Percentiles rank a stretch among this genome's conserved stretches.
Evolutionary conservation across 2,329 filamentous ascomycete genomes (phyloP).

Genomic region (Diaporthe citri): DNA sequence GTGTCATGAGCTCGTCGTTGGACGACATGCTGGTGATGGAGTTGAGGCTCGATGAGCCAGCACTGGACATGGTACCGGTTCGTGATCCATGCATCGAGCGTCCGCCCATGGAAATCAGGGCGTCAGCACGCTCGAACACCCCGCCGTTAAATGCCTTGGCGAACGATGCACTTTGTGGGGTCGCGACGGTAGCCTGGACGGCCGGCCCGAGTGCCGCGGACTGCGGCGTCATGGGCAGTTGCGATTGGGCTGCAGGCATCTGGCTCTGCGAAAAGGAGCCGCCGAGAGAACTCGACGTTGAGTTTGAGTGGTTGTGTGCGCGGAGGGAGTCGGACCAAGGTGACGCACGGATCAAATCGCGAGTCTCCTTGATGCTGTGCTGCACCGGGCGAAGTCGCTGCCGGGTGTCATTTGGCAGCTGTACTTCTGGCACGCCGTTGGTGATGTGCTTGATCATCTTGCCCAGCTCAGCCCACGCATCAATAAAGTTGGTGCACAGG

Average conservation of each 20-base stretch:
- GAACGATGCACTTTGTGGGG: conserved; percentile 70
- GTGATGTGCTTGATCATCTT: conserved; percentile 65
- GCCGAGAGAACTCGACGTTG: conserved; percentile 49
- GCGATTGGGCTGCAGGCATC: conserved; percentile 41
- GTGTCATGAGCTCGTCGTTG: conserved; percentile 47
- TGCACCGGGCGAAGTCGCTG: conserved; percentile 84
- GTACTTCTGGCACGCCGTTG: conserved; percentile 60
- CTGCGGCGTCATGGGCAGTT: conserved; percentile 85
- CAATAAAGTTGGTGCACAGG: conserved; percentile 81
- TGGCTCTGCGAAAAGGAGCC: conserved; percentile 41
- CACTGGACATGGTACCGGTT: conserved; percentile 68
- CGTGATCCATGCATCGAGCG: conserved; percentile 63
- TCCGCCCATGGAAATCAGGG: conserved; percentile 69
- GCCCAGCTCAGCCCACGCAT: conserved; percentile 77
- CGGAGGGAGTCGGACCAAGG: conserved; percentile 64
- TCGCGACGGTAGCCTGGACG: conserved; percentile 88
- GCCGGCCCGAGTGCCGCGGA: conserved; percentile 91
- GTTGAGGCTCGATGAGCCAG: conserved; percentile 66
- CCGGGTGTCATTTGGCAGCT: conserved; percentile 76
- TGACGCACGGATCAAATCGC: conserved; percentile 74
- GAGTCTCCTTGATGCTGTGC: conserved; percentile 84
- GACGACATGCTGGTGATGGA: conserved; percentile 49
- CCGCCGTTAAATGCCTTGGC: conserved; percentile 66
- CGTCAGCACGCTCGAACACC: conserved; percentile 72
- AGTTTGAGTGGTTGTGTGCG: conserved; percentile 51